Percentiles rank a stretch among this genome's conserved stretches.
Evolutionary conservation across 768 basidiomycete species (phyloP).

Genomic region (Wakefieldia striispora): DNA sequence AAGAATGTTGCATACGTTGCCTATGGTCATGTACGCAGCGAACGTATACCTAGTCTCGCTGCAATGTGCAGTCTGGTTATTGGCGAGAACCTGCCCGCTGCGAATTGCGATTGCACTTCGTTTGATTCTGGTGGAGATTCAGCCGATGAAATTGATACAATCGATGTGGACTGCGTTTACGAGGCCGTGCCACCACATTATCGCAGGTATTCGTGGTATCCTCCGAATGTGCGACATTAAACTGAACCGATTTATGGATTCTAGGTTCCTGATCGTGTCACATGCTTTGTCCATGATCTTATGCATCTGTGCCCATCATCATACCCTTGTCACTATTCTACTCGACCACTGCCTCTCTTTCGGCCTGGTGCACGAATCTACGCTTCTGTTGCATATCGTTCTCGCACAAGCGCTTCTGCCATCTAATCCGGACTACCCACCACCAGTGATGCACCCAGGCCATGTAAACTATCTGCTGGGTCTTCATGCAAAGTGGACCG

Average conservation of each 20-base stretch:
- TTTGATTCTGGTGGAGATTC: conserved; percentile 22
- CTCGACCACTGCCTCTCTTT: conserved; percentile 51
- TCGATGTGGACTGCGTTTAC: conserved; percentile 42
- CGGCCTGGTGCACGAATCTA: conserved; percentile 42
- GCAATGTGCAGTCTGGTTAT: conserved; percentile 46
- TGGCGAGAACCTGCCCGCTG: conserved; percentile 43
- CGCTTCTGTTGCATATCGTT: conserved; percentile 39
- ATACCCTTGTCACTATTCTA: conserved; percentile 47
- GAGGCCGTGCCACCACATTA: conserved; percentile 51
- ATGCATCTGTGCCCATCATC: conserved; percentile 42
- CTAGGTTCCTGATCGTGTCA: conserved; percentile 48
- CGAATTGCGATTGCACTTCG: conserved; percentile 9
- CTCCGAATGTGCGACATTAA: background rate
- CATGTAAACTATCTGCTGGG: conserved; percentile 48
- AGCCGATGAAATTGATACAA: conserved; percentile 23
- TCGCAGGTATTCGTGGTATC: conserved; percentile 42
- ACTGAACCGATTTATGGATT: conserved; percentile 1
- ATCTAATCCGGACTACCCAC: conserved; percentile 16
- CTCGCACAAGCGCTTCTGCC: conserved; percentile 40
- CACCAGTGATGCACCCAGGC: conserved; percentile 41
- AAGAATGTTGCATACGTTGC: conserved; percentile 46
- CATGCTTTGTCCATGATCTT: conserved; percentile 53
- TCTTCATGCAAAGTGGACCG: conserved; percentile 41
- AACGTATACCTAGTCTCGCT: conserved; percentile 38
- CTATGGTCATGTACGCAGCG: conserved; percentile 14